Evolutionary conservation across 2,329 filamentous ascomycete species (phyloP).

Genomic region (Cordyceps cicadae): DNA sequence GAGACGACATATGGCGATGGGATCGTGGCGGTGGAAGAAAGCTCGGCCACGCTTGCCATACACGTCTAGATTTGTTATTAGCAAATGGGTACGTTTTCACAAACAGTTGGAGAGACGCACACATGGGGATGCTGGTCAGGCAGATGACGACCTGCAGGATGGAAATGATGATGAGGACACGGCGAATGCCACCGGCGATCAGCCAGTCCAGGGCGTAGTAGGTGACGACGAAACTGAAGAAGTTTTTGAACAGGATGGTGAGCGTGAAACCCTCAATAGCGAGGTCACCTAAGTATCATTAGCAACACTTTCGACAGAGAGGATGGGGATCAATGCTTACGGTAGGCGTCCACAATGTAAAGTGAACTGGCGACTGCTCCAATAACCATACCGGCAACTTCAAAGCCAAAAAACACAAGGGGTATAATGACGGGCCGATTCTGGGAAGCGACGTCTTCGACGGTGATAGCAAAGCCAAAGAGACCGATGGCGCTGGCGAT

Average conservation of each 20-base stretch:
- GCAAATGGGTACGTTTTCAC: background rate
- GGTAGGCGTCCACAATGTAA: conserved; percentile 89
- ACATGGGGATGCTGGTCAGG: conserved; percentile 63
- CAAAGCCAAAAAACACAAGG: conserved; percentile 73
- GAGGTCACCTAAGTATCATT: conserved; percentile 52
- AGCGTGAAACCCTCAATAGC: conserved; percentile 84
- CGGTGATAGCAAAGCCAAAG: conserved; percentile 75
- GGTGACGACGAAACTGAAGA: conserved; percentile 81
- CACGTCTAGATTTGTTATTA: conserved; percentile 46
- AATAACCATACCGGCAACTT: conserved; percentile 86
- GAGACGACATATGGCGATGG: conserved; percentile 38
- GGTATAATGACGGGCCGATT: conserved; percentile 66
- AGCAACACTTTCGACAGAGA: background rate
- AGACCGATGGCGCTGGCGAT: conserved; percentile 69
- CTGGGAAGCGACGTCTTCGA: conserved; percentile 44
- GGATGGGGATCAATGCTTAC: conserved; percentile 38
- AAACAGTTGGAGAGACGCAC: conserved; percentile 45
- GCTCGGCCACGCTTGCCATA: conserved; percentile 70
- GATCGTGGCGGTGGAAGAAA: conserved; percentile 67
- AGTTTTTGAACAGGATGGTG: conserved; percentile 87
- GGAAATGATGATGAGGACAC: conserved; percentile 59
- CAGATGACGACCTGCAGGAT: conserved; percentile 74
- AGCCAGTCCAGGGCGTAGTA: conserved; percentile 83
- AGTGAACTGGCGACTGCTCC: conserved; percentile 77
- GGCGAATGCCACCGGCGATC: conserved; percentile 47